Evolutionary conservation across 2,329 filamentous ascomycete species (phyloP), one percentile per base, ranked within the genome.

Genomic region (Chaetomiaceae sp.): DNA sequence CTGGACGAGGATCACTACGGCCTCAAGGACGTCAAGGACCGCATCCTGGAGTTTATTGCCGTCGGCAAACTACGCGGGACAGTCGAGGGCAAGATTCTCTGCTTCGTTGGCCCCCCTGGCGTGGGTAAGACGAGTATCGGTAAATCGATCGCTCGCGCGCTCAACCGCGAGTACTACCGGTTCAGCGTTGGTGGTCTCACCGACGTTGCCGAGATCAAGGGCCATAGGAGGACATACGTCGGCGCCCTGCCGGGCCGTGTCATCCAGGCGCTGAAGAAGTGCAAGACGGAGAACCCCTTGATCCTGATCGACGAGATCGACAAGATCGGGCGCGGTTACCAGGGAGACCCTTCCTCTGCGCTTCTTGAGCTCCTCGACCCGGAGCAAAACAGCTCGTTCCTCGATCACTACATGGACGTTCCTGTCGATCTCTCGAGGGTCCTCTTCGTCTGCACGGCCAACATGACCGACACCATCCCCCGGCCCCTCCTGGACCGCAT

Each of bases 101-200:
- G 93, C 71, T 92, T 99, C 65, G 95, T 99, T 49, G 93, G 93
- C 1, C 93, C 93, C 46, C 93, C 93, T 16, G 93, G 93, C 74
- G 93, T 99, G 21, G 93, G 93, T 62, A 99, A 99, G 76, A 99
- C 93, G 3, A 96, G 91, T 68, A 99, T 99, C 60, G 93, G 93
- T 66, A 99, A 99, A 69, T 97, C 91, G 0, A 96, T 99, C 62
- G 93, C 93, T 14, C 82, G 92, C 49, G 95, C 93, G 23, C 74
- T 99, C 51, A 96, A 96, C 71, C 80, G 95, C 53, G 86, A 99
- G 65, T 99, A 99, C 74, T 99, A 99, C 74, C 83, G 93, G 60
- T 99, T 99, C 77, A 96, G 91, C 64, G 93, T 99, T 8, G 93
- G 93, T 65, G 93, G 93, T 61, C 78, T 99, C 59, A 95, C 92